Evolutionary conservation across 2,329 filamentous ascomycete species (phyloP).

Genomic region (Pestalotiopsis sp.): DNA sequence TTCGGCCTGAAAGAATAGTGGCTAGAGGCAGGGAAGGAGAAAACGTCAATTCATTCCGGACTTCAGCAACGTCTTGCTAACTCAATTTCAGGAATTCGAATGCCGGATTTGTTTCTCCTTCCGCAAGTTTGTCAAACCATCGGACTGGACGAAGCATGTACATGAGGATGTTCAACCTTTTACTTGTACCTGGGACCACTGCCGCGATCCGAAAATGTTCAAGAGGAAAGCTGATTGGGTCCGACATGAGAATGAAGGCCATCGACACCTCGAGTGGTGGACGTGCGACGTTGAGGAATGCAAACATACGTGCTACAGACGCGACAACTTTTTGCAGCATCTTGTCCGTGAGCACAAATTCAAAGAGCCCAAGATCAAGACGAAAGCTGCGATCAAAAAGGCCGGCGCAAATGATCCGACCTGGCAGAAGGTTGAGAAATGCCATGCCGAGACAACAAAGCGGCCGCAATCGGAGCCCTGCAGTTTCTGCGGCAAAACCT

Average conservation of each 20-base stretch:
- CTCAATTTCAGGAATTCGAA: constrained; percentile 66
- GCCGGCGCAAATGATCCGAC: constrained; percentile 63
- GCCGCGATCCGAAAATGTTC: constrained; percentile 85
- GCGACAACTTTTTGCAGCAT: constrained; percentile 93
- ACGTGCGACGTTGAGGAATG: constrained; percentile 82
- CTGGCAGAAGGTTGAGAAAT: constrained; percentile 78
- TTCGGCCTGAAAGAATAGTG: no score
- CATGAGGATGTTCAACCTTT: constrained; percentile 94
- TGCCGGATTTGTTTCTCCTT: constrained; percentile 84
- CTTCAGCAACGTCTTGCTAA: background rate
- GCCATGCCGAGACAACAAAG: constrained; percentile 69
- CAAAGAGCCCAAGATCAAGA: constrained; percentile 78
- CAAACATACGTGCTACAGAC: constrained; percentile 79
- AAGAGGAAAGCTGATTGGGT: constrained; percentile 97
- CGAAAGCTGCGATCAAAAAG: constrained; percentile 68
- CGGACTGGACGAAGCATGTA: constrained; percentile 96
- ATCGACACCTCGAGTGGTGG: constrained; percentile 91
- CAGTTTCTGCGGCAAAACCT: constrained; percentile 81
- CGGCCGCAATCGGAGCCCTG: constrained; percentile 78
- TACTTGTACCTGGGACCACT: constrained; percentile 85
- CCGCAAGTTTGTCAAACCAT: constrained; percentile 87
- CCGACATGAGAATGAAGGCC: constrained; percentile 88
- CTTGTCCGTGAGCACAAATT: constrained; percentile 90
- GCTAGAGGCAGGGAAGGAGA: no score
- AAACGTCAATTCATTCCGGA: background rate